Evolutionary conservation across 164 flowering plant species (phyloP).

Genomic region (Echeveria elegans): DNA sequence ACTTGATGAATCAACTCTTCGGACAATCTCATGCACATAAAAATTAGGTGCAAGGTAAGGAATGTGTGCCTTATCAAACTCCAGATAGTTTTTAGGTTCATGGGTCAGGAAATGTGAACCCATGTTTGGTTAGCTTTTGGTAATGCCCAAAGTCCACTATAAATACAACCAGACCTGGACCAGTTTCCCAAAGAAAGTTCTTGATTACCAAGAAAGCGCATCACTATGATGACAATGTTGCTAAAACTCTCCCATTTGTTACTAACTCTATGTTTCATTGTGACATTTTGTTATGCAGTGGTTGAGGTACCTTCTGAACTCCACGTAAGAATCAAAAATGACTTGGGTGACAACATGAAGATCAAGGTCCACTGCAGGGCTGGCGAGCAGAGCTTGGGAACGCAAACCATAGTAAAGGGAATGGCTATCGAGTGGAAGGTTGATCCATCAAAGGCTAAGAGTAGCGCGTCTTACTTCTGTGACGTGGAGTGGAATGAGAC

Average conservation of each 20-base stretch:
- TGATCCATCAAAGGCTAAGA: neutral
- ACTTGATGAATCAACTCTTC: neutral
- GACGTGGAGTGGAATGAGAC: constrained; percentile 13
- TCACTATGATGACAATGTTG: constrained; percentile 3
- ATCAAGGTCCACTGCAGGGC: constrained; percentile 13
- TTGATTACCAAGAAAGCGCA: neutral
- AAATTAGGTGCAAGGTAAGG: constrained; percentile 9
- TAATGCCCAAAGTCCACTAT: neutral
- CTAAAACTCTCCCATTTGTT: neutral
- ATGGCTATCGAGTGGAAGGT: constrained; percentile 15
- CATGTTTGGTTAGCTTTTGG: neutral
- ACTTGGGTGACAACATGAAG: constrained; percentile 10
- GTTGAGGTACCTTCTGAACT: neutral
- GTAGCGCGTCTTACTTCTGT: constrained; percentile 8
- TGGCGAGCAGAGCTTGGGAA: constrained; percentile 11
- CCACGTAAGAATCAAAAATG: constrained; percentile 13
- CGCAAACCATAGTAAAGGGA: constrained; percentile 13
- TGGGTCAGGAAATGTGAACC: constrained; percentile 7
- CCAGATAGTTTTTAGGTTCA: constrained; percentile 9
- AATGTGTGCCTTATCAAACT: constrained; percentile 4
- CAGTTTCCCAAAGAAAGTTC: neutral
- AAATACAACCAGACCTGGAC: neutral
- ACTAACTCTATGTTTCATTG: neutral
- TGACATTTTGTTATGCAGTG: neutral
- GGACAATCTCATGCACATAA: neutral